These are phyloP conservation scores for Jackrogersella minutella DNA, from an alignment of 495 filamentous ascomycete species.

Conservation along the genomic window DNA sequence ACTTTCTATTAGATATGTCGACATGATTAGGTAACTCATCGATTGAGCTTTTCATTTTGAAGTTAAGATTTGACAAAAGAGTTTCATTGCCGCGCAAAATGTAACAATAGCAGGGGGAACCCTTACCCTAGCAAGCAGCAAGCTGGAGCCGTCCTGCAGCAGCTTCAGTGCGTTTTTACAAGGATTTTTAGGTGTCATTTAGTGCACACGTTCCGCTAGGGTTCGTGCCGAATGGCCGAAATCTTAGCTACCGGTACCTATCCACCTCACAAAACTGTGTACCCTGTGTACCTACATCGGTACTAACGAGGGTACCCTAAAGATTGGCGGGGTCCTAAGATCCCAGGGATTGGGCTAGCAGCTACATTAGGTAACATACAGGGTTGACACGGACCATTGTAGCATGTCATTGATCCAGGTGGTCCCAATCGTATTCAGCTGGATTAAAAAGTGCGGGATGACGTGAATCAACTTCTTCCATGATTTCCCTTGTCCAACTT, in stretches of 20 bases:
- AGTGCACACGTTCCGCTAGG: slow-evolving; percentile 18
- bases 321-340: slow-evolving; percentile 22
- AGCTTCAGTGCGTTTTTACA: slow-evolving; percentile 1
- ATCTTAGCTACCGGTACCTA: too few species aligned
- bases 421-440: slow-evolving; percentile 14
- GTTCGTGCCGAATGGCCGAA: slow-evolving; percentile 11
- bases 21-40: slow-evolving; percentile 22
- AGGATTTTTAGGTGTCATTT: slow-evolving; percentile 4
- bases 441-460: slow-evolving; percentile 22
- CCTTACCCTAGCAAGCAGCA: too few species aligned
- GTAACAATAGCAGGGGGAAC: slow-evolving; percentile 25
- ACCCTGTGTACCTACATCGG: too few species aligned
- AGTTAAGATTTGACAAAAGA: slow-evolving; percentile 13
- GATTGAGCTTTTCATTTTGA: slow-evolving; percentile 7
- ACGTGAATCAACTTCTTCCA: slow-evolving; percentile 19
- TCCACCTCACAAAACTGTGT: too few species aligned
- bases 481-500: slow-evolving; percentile 12
- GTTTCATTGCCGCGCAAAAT: slow-evolving; percentile 27
- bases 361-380: background rate
- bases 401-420: slow-evolving; percentile 32
- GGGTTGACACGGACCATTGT: slow-evolving; percentile 20
- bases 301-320: too few species aligned
- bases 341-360: background rate
- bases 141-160: background rate
- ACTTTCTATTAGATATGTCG: slow-evolving; percentile 10